Evolutionary conservation across 2,329 filamentous ascomycete genomes (phyloP).

Genomic region (Annulohypoxylon truncatum): DNA sequence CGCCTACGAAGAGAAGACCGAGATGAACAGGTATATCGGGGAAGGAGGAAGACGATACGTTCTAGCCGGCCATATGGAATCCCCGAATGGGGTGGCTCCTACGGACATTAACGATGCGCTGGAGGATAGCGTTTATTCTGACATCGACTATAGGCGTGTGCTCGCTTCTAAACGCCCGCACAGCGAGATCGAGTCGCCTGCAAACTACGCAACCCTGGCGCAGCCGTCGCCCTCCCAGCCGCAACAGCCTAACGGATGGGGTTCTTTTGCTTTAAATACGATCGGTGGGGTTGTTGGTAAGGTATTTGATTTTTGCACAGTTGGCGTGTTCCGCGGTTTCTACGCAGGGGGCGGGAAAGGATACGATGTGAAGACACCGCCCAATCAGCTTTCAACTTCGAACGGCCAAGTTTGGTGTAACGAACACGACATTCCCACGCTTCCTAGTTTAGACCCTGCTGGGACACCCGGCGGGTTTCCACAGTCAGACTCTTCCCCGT

Average conservation of each 20-base stretch:
- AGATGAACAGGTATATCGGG: conserved; percentile 26
- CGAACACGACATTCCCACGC: conserved; percentile 48
- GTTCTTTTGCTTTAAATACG: conserved; percentile 68
- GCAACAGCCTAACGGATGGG: conserved; percentile 60
- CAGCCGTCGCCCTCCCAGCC: conserved; percentile 37
- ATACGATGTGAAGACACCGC: conserved; percentile 64
- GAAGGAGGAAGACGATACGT: conserved; percentile 56
- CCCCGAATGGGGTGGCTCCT: conserved; percentile 53
- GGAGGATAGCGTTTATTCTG: conserved; percentile 68
- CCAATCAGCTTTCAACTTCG: conserved; percentile 30
- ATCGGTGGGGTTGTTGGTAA: conserved; percentile 78
- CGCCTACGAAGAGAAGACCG: conserved; percentile 42
- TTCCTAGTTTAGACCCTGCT: conserved; percentile 36
- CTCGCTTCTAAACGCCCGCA: conserved; percentile 61
- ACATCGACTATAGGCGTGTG: conserved; percentile 65
- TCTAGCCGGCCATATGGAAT: conserved; percentile 66
- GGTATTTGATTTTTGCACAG: conserved; percentile 86
- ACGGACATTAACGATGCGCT: conserved; percentile 51
- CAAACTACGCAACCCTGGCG: conserved; percentile 45
- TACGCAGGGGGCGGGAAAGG: conserved; percentile 83
- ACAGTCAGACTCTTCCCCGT: conserved; percentile 51
- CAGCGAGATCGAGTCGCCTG: conserved; percentile 53
- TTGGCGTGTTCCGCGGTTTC: conserved; percentile 82
- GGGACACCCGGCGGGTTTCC: conserved; percentile 50
- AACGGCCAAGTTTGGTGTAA: conserved; percentile 44